Evolutionary conservation across 495 filamentous ascomycete genomes (phyloP), one percentile per base, ranked within the genome.

Genomic region (Neohortaea acidophila): DNA sequence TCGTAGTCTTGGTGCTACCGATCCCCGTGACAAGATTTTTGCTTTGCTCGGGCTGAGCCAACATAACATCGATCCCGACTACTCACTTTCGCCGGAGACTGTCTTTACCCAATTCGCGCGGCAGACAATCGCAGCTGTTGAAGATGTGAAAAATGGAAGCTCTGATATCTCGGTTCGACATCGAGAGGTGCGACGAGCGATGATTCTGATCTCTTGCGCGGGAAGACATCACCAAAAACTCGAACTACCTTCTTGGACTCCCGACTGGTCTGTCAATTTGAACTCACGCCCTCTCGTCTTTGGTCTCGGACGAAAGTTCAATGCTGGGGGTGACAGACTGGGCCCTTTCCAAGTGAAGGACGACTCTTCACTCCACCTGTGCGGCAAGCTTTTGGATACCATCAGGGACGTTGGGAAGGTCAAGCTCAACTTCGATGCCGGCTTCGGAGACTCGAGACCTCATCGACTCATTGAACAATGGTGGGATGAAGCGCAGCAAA

Each of bases 1-100:
- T 6, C 35, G 45, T n/a, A 32, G 37, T 9, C 33, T 49, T 1
- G 45, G 45, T 7, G 41, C 47, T 3, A 47, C 47, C 2, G 43
- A 51, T 33, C 47, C 47, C 17, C 31, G 47, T 12, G 47, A 51
- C 34, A 51, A 51, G 15, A 27, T 51, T 8, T 51, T 47, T 19
- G 47, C 43, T 4, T 30, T 51, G 4, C 38, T 51, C 10, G 47
- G 43, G 2, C 25, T 51, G 21, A 33, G 45, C 0, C 36, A 40
- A 36, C 45, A 49, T 22, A 37, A 49, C 6, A 44, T 49, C 36
- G 23, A 34, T 23, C 45, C 45, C 2, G 45, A 49, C 31, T 49
- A 49, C 40, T n/a, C 25, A 1, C 36, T 19, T 7, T 39, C 40
- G 3, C 29, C 41, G 3, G 29, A 40, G 17, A 12, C n/a, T 10